These are phyloP conservation scores for Fagopyrum homotropicum DNA, from an alignment of 148 eudicot genomes.

Conservation along the genomic window DNA sequence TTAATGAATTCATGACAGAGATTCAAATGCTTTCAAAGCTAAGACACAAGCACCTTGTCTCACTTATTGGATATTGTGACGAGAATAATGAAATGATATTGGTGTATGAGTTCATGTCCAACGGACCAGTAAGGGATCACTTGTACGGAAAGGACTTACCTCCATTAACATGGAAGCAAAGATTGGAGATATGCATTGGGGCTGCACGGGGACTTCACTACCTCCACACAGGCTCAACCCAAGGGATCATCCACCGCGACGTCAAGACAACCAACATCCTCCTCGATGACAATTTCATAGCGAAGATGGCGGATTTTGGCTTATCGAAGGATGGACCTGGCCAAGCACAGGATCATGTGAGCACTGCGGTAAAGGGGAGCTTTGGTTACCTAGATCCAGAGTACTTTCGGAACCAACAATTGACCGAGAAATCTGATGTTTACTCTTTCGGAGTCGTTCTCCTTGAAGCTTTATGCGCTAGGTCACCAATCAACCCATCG, in stretches of 20 bases:
- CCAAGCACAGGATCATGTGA: conserved; percentile 39
- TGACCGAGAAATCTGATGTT: conserved; percentile 87
- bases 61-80: conserved; percentile 72
- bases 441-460: conserved; percentile 90
- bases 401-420: conserved; percentile 84
- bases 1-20: conserved; percentile 81
- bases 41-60: conserved; percentile 81
- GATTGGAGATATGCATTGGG: conserved; percentile 72
- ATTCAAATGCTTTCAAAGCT: conserved; percentile 86
- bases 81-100: conserved; percentile 74
- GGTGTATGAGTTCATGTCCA: conserved; percentile 77
- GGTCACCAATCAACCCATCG: conserved; percentile 70
- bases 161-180: conserved; percentile 65
- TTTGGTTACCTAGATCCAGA: conserved; percentile 94
- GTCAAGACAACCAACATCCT: conserved; percentile 84
- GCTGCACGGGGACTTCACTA: conserved; percentile 83
- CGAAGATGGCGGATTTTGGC: conserved; percentile 91
- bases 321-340: conserved; percentile 51
- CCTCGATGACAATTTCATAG: conserved; percentile 57
- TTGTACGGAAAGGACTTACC: conserved; percentile 60
- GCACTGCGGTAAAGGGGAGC: conserved; percentile 78
- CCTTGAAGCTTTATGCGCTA: conserved; percentile 75
- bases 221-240: conserved; percentile 75
- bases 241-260: conserved; percentile 81
- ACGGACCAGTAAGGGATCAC: conserved; percentile 79